Conservation (phyloP, 2,329 filamentous ascomycete genomes). For the Microdochium nivale region DNA sequence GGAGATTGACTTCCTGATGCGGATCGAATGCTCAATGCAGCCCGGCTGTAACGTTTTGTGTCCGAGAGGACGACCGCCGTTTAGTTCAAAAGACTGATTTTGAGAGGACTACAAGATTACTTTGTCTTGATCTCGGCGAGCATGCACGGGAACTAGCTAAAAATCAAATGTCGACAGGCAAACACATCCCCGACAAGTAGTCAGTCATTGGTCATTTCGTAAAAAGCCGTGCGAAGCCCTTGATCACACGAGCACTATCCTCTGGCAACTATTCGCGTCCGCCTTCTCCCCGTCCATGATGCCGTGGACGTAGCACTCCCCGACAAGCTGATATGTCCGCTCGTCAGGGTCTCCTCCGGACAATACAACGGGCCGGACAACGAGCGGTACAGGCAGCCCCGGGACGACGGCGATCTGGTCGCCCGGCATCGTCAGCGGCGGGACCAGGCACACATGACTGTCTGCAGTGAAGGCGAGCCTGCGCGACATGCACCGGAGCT, state of each 20-base stretch:
- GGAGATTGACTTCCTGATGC: no score
- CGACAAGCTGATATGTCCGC: background rate
- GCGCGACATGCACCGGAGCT: background rate
- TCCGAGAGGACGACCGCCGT: no score
- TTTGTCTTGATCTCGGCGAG: no score
- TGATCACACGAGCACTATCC: background rate
- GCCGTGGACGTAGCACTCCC: background rate
- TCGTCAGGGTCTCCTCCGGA: background rate
- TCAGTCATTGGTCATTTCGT: no score
- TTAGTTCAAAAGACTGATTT: no score
- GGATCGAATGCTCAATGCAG: no score
- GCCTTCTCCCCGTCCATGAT: background rate
- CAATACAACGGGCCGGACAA: background rate
- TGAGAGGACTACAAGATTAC: no score
- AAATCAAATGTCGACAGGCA: no score
- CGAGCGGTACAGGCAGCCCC: background rate
- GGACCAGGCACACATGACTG: background rate
- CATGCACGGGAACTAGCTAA: no score
- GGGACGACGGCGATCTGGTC: background rate
- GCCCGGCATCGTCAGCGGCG: background rate
- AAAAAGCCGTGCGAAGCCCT: no score
- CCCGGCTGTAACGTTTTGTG: no score
- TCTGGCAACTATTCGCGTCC: background rate
- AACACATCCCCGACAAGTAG: no score
- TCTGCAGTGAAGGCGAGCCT: background rate